phyloP scores from a whole-genome alignment of 352 stramenopile species.

The Globisporangium irregulare region DNA sequence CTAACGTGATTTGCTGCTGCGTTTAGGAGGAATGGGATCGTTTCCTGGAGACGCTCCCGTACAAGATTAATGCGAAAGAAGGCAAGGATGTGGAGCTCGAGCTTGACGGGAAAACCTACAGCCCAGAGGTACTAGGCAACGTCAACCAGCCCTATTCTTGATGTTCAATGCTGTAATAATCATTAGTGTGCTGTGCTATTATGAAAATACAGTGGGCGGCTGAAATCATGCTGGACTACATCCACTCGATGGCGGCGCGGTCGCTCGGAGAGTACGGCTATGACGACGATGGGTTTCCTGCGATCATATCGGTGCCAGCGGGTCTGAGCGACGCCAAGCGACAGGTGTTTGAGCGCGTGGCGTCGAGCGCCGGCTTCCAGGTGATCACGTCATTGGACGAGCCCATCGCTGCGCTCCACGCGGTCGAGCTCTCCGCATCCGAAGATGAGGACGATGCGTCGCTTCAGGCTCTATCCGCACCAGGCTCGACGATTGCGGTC shows the following conservation, averaged over 20 bases:
- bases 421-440: slow-evolving; percentile 34
- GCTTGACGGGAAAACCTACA: slow-evolving; percentile 57
- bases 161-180: too few species aligned
- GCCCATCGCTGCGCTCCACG: slow-evolving; percentile 59
- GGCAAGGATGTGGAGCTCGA: slow-evolving; percentile 28
- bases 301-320: slow-evolving; percentile 47
- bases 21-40: slow-evolving; percentile 15
- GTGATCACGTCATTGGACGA: slow-evolving; percentile 59
- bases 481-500: slow-evolving; percentile 39
- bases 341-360: slow-evolving; percentile 41
- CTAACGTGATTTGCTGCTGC: too few species aligned
- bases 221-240: slow-evolving; percentile 58
- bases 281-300: slow-evolving; percentile 37
- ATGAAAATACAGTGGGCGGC: slow-evolving; percentile 36
- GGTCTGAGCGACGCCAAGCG: slow-evolving; percentile 33
- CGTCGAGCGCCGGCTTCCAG: slow-evolving; percentile 49
- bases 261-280: slow-evolving; percentile 37
- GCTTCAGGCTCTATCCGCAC: background rate
- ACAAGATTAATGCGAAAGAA: slow-evolving; percentile 25
- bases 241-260: slow-evolving; percentile 39
- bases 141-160: too few species aligned
- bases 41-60: slow-evolving; percentile 43
- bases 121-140: slow-evolving; percentile 28
- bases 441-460: slow-evolving; percentile 22
- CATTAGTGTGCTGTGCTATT: background rate